Evolutionary conservation across 2,329 filamentous ascomycete species (phyloP), one percentile per base, ranked within the genome.

Genomic region (Furcasterigmium furcatum): DNA sequence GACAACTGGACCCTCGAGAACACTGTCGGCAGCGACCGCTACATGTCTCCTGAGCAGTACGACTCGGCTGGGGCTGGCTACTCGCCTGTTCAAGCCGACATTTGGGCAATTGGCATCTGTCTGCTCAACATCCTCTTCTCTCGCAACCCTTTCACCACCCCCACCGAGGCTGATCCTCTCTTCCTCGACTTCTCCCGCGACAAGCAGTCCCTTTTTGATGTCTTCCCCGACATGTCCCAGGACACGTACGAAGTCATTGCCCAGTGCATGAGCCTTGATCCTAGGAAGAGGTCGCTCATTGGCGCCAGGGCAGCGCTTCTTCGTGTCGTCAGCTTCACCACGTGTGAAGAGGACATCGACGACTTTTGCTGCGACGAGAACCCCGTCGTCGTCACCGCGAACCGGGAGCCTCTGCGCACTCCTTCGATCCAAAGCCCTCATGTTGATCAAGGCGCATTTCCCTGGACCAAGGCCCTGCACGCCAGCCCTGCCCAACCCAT

Each of bases 11-110:
- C 89, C 20, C 87, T 87, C 58, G 94, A 99, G 73, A 85, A 87
- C 52, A 94, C 88, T 51, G 94, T 99, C 39, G 94, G 94, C 54
- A 97, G 94, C 64, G 94, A 99, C 64, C 90, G 94, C 46, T 99
- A 99, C 73, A 99, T 99, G 94, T 91, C 94, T 46, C 94, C 94
- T 5, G 94, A 99, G 70, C 94, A 99, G 68, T 97, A 94, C 59
- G 92, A 97, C 64, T 91, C 91, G 44, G 82, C 85, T 55, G 85
- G 85, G 51, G 82, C 80, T 52, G 94, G 94, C 48, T 99, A 99
- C 71, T 92, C 90, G 46, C 91, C 94, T 39, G 88, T 89, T 38
- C 84, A 94, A 70, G 94, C 94, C 43, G 94, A 99, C 65, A 84
- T 96, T 57, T 99, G 94, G 94, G 91, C 94, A 46, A 88, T 99